These are phyloP conservation scores for Salinomyces thailandicus DNA, from an alignment of 2,329 filamentous ascomycete species.

Conservation along the genomic window DNA sequence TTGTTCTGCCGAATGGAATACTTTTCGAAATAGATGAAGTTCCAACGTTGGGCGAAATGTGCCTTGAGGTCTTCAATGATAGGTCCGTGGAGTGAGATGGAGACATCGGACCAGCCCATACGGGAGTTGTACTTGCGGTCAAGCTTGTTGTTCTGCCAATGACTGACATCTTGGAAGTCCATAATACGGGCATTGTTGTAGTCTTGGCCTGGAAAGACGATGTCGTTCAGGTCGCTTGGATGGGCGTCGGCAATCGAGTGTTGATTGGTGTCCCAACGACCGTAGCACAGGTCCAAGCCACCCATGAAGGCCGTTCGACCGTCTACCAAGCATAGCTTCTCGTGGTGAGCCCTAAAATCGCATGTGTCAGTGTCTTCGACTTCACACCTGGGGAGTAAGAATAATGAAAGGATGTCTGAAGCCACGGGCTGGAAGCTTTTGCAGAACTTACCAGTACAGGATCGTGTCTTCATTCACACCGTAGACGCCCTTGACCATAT, in stretches of 20 bases:
- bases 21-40: conserved; percentile 78
- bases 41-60: conserved; percentile 83
- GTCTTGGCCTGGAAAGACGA: conserved; percentile 80
- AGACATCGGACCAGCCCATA: conserved; percentile 90
- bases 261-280: conserved; percentile 73
- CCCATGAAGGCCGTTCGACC: conserved; percentile 80
- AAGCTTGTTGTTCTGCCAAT: conserved; percentile 80
- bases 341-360: conserved; percentile 71
- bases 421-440: no score
- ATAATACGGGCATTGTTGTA: conserved; percentile 82
- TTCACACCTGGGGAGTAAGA: not conserved
- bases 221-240: conserved; percentile 62
- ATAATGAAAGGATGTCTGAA: not conserved
- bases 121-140: conserved; percentile 59
- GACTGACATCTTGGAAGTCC: conserved; percentile 68
- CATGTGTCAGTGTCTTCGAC: not conserved
- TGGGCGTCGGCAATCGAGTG: conserved; percentile 80
- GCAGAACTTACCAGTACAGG: conserved; percentile 84
- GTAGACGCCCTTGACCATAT: conserved; percentile 68
- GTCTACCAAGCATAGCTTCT: conserved; percentile 80
- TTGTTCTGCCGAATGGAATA: conserved; percentile 51
- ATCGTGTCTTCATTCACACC: conserved; percentile 72
- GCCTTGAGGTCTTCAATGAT: conserved; percentile 63
- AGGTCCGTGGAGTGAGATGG: conserved; percentile 62
- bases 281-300: conserved; percentile 76